phyloP scores from a whole-genome alignment of 371 early-diverging fungal genomes.

The Smittium mucronatum region DNA sequence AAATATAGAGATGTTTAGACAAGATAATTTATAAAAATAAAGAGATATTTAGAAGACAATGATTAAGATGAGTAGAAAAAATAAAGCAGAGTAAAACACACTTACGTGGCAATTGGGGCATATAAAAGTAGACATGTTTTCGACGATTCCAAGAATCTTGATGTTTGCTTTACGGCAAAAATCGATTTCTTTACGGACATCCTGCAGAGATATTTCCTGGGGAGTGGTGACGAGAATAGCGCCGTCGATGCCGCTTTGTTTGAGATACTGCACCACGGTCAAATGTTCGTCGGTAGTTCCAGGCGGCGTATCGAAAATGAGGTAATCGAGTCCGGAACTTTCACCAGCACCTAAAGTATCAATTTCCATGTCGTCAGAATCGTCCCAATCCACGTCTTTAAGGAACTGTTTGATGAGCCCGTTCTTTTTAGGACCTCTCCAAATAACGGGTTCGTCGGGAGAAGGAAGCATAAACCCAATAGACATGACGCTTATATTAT shows the following conservation, averaged over 20 bases:
- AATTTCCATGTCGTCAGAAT: constrained; percentile 7
- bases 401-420: constrained; percentile 94
- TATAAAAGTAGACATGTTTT: constrained; percentile 97
- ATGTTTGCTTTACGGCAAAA: constrained; percentile 89
- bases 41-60: not conserved
- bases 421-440: constrained; percentile 97
- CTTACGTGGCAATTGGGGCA: constrained; percentile 75
- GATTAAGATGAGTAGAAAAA: constrained; percentile 11
- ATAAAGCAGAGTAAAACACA: not conserved
- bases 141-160: constrained; percentile 87
- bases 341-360: not conserved
- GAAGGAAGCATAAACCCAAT: constrained; percentile 90
- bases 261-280: constrained; percentile 63
- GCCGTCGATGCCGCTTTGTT: constrained; percentile 68
- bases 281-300: constrained; percentile 98
- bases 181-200: constrained; percentile 90
- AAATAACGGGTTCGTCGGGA: constrained; percentile 90
- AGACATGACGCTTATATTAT: constrained; percentile 84
- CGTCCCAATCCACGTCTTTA: constrained; percentile 88
- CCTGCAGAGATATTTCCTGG: constrained; percentile 91
- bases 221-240: constrained; percentile 97
- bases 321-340: constrained; percentile 46
- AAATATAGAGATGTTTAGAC: not conserved
- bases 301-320: constrained; percentile 98
- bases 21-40: not conserved